A percentile compares a stretch with the other conserved stretches of the same genome.
Evolutionary conservation across 495 filamentous ascomycete genomes (phyloP).

Genomic region (Podospora pseudocomata): DNA sequence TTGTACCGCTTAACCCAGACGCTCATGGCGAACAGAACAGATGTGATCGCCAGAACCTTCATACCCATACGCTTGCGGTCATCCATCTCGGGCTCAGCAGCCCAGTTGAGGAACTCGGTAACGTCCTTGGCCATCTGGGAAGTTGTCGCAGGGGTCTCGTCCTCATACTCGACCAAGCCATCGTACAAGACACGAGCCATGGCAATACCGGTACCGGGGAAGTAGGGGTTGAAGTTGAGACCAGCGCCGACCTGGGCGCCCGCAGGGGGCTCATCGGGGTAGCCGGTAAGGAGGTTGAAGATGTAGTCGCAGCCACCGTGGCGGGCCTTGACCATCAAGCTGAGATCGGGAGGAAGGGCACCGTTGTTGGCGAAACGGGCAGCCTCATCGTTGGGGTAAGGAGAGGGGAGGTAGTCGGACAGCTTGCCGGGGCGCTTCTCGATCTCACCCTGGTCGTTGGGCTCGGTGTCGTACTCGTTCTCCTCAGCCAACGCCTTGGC

Average conservation of each 20-base stretch:
- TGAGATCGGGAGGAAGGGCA: conserved; percentile 95
- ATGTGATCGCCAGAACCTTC: conserved; percentile 78
- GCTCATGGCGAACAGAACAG: conserved; percentile 76
- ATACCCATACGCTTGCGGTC: conserved; percentile 98
- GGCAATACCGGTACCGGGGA: conserved; percentile 97
- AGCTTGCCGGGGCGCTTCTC: conserved; percentile 98
- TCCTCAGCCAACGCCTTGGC: conserved; percentile 96
- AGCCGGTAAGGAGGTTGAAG: conserved; percentile 95
- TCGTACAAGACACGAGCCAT: conserved; percentile 99
- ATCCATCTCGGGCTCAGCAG: conserved; percentile 98
- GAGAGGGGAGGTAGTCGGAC: conserved; percentile 89
- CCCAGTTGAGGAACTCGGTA: conserved; percentile 97
- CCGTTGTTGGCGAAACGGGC: conserved; percentile 97
- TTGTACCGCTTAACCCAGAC: conserved; percentile 99
- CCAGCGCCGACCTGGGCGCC: conserved; percentile 76
- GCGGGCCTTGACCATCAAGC: conserved; percentile 93
- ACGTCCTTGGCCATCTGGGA: conserved; percentile 99
- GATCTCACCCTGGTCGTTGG: conserved; percentile 96
- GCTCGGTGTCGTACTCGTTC: conserved; percentile 97
- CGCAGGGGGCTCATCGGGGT: conserved; percentile 92
- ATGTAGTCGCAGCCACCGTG: conserved; percentile 99
- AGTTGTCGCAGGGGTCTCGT: conserved; percentile 86
- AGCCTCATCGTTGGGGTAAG: conserved; percentile 98
- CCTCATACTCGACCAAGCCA: conserved; percentile 97
- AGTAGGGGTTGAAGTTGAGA: conserved; percentile 99